These are phyloP conservation scores for Letharia columbiana DNA, from an alignment of 495 filamentous ascomycete genomes.

Conservation along the genomic window DNA sequence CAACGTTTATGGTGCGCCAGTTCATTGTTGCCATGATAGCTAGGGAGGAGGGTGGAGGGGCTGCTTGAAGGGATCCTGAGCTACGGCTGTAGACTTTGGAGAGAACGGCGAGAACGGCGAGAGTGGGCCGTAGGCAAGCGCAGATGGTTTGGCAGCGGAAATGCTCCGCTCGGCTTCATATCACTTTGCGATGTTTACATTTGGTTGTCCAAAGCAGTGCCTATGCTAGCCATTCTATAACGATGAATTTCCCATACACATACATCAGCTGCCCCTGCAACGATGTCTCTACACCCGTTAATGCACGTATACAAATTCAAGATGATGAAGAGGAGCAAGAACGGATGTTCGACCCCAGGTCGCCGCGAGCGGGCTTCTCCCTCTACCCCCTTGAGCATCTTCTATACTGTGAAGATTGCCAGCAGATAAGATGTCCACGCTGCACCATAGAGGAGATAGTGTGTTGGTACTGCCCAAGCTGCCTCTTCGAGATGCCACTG, in stretches of 20 bases:
- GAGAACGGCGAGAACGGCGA: background rate
- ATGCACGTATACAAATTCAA: conserved; percentile 18
- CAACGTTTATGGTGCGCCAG: conserved; percentile 93
- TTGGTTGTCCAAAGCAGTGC: background rate
- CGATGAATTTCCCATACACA: conserved; percentile 65
- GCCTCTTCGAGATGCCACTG: conserved; percentile 88
- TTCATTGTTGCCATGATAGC: conserved; percentile 51
- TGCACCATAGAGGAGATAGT: conserved; percentile 89
- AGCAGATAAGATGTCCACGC: conserved; percentile 85
- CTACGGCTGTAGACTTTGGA: background rate
- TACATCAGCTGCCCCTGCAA: conserved; percentile 90
- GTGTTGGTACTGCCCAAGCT: conserved; percentile 91
- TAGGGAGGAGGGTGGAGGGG: background rate
- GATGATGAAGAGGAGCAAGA: conserved; percentile 62
- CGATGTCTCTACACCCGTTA: conserved; percentile 34
- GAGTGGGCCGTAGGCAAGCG: background rate
- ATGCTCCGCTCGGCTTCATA: background rate
- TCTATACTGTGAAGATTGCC: conserved; percentile 92
- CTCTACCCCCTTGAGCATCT: conserved; percentile 91
- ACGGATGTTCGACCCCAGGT: conserved; percentile 74
- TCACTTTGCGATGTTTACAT: background rate
- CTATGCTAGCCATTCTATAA: background rate
- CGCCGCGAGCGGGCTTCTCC: conserved; percentile 75
- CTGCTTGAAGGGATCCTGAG: background rate
- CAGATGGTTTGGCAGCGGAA: background rate